Percentiles rank a stretch among this genome's conserved stretches.
Evolutionary conservation across 139 green algal species (phyloP).

Genomic region (Tetratostichococcus sp.): DNA sequence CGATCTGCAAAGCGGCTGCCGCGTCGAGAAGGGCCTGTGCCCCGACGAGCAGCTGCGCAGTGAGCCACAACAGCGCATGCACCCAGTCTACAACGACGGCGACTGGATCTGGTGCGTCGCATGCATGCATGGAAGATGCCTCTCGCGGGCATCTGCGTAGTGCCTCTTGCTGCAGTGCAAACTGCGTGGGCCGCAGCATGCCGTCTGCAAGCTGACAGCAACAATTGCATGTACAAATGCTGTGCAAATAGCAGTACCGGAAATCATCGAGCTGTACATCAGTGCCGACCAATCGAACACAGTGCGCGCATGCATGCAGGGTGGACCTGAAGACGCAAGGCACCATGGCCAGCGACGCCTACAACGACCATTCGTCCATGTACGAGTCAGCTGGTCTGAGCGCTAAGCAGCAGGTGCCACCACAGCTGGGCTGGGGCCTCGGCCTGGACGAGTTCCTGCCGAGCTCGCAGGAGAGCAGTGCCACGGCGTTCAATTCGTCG

Average conservation of each 20-base stretch:
- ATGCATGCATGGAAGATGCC: background rate
- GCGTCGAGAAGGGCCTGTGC: conserved; percentile 11
- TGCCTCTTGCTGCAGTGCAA: background rate
- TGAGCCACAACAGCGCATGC: conserved; percentile 13
- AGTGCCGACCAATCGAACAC: no score
- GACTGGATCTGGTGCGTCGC: conserved; percentile 10
- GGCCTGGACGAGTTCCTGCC: background rate
- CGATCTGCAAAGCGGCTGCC: conserved; percentile 16
- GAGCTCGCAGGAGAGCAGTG: background rate
- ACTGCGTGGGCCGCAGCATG: no score
- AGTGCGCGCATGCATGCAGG: background rate
- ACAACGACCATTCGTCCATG: background rate
- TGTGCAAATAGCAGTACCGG: no score
- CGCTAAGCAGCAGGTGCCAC: background rate
- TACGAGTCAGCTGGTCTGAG: background rate
- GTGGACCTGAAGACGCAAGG: conserved; percentile 1
- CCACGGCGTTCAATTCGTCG: background rate
- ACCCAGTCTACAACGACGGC: conserved; percentile 14
- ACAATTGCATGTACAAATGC: no score
- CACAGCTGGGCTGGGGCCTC: conserved; percentile 12
- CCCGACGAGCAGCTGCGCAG: conserved; percentile 1
- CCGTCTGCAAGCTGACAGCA: no score
- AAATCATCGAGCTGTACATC: no score
- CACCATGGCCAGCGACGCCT: conserved; percentile 8
- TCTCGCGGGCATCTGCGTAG: background rate